phyloP scores from a whole-genome alignment of 257 asterid genomes.

The Marsdenia floribunda region DNA sequence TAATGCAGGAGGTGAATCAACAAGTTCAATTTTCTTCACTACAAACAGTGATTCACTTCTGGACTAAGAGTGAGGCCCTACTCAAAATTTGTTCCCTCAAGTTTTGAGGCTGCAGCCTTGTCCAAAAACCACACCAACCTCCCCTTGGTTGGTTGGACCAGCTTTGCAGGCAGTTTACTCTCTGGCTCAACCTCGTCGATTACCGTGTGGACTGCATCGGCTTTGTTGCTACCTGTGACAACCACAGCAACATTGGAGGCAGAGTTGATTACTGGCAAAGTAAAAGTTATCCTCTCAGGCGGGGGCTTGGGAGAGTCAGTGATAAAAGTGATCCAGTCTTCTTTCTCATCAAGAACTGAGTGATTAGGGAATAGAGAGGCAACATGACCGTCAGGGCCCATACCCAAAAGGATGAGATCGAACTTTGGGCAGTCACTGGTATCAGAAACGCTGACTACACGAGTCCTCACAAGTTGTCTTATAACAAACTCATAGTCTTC shows the following conservation, averaged over 20 bases:
- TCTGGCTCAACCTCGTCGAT: constrained; percentile 41
- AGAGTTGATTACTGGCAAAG: constrained; percentile 61
- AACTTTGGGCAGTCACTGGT: constrained; percentile 57
- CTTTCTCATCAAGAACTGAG: constrained; percentile 33
- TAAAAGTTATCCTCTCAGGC: constrained; percentile 60
- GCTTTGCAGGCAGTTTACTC: constrained; percentile 47
- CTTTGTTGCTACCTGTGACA: constrained; percentile 42
- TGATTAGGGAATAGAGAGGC: constrained; percentile 62
- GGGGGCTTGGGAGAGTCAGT: constrained; percentile 65
- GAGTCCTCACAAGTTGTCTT: constrained; percentile 77
- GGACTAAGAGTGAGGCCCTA: constrained; percentile 22
- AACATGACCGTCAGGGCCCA: constrained; percentile 67
- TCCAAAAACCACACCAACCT: constrained; percentile 86
- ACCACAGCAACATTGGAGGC: constrained; percentile 55
- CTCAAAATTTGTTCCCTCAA: constrained; percentile 40
- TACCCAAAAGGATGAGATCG: constrained; percentile 57
- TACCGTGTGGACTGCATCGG: constrained; percentile 51
- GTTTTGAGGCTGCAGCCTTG: constrained; percentile 63
- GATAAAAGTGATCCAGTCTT: constrained; percentile 57
- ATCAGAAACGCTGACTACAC: constrained; percentile 50
- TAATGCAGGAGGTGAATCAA: constrained; percentile 14
- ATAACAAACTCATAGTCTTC: constrained; percentile 77
- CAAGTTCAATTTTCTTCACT: constrained; percentile 33
- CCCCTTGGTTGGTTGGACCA: constrained; percentile 64
- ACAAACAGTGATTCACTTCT: constrained; percentile 35